These are phyloP conservation scores for Trichosporon ovoides DNA, from an alignment of 1,284 basidiomycete genomes.

Conservation along the genomic window DNA sequence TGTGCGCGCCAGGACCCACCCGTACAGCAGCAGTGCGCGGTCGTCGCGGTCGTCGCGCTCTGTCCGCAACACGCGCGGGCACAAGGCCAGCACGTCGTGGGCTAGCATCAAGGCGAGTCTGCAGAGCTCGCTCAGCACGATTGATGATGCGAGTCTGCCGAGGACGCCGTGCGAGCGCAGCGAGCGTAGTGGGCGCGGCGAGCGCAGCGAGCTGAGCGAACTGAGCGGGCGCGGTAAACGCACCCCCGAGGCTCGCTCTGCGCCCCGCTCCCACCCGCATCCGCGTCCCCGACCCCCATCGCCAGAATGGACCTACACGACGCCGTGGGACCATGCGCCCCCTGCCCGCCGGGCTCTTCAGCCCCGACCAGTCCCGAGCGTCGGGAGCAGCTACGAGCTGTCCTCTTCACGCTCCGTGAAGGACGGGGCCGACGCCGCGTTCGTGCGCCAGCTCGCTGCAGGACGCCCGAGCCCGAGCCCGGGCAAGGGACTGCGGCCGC, in stretches of 20 bases:
- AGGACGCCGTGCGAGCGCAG: neutral
- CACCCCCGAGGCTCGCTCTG: neutral
- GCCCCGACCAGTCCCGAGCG: neutral
- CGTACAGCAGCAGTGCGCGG: too few species aligned
- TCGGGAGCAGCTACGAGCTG: neutral
- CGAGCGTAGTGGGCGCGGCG: neutral
- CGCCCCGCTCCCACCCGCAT: neutral
- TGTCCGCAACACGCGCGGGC: neutral
- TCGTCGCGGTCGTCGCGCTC: neutral
- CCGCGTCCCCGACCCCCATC: neutral
- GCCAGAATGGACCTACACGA: neutral
- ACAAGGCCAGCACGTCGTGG: neutral
- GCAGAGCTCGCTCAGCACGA: too few species aligned
- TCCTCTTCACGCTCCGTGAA: neutral
- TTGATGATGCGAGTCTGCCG: too few species aligned
- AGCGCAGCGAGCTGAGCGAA: neutral
- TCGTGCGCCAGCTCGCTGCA: neutral
- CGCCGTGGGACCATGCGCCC: neutral
- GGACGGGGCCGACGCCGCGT: neutral
- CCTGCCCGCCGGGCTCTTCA: neutral
- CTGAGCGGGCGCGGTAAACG: neutral
- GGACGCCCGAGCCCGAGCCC: neutral
- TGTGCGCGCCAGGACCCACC: too few species aligned
- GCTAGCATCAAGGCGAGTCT: conserved; percentile 2
- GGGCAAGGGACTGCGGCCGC: neutral